These are phyloP conservation scores for Fusarium sp. DNA, from an alignment of 2,329 filamentous ascomycete species.

Conservation along the genomic window DNA sequence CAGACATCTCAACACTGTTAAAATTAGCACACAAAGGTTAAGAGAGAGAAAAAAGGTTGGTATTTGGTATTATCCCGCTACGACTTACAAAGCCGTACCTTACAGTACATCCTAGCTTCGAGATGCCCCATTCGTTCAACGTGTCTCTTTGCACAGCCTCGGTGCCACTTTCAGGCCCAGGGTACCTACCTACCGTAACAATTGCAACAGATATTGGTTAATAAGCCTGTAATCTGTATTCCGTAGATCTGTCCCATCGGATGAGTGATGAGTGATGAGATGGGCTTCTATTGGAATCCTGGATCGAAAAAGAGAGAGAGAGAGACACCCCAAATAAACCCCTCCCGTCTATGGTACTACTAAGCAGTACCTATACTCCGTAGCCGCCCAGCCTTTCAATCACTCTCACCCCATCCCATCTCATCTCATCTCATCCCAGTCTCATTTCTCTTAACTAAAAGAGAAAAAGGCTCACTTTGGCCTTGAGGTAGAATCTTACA, in stretches of 20 bases:
- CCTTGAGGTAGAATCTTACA: conserved; percentile 20
- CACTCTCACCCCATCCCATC: not conserved
- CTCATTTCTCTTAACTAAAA: conserved; percentile 1
- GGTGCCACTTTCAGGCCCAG: conserved; percentile 23
- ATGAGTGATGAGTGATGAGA: not conserved
- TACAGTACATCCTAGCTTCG: conserved; percentile 7
- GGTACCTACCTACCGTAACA: not conserved
- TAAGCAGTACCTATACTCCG: too few relatives aligned
- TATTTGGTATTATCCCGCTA: not conserved
- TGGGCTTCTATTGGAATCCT: conserved; percentile 41
- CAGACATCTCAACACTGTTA: conserved; percentile 19
- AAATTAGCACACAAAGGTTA: conserved; percentile 39
- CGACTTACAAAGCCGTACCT: conserved; percentile 5
- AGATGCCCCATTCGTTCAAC: conserved; percentile 38
- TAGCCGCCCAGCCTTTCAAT: conserved; percentile 6
- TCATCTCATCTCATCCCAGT: not conserved
- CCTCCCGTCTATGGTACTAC: conserved; percentile 4
- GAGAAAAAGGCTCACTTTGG: conserved; percentile 2
- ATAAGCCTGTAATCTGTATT: conserved; percentile 20
- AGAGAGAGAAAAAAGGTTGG: not conserved
- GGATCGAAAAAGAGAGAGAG: conserved; percentile 18
- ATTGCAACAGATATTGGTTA: conserved; percentile 13
- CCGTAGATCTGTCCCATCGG: conserved; percentile 21
- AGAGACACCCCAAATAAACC: not conserved
- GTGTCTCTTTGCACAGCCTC: conserved; percentile 49